Evolutionary conservation across 208 protist species (phyloP), one percentile per base, ranked within the genome.

Genomic region (Wallacemonas rigidus): DNA sequence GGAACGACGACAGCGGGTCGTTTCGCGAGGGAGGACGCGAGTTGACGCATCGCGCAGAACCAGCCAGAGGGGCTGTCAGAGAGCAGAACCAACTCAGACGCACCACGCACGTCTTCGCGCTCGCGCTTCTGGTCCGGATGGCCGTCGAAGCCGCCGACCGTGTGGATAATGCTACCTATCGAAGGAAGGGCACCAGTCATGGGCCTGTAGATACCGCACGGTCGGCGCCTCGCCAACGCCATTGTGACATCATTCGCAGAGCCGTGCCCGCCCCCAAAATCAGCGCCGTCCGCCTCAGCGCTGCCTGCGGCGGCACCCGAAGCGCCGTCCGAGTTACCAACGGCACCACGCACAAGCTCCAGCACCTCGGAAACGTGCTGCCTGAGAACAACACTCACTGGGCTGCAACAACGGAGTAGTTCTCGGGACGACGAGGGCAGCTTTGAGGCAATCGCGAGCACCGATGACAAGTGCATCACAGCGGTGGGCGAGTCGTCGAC

Each of bases 161-260:
- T 17, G 60, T 48, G 9, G 3, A 41, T 51, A 9, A 65, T 9
- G 63, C 69, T 80, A 38, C 76, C 82, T 40, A 95, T 75, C 12
- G 88, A 93, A 1, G 88, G 86, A 40, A 93, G 80, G 17, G 88
- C 86, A 26, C 91, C 91, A 3, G 91, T 95, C 91, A 95, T 93
- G 48, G 91, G 80, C 0, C 82, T 81, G 71, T 93, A 76, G 41
- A 90, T 75, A 4, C 76, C 85, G 51, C 80, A 43, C 5, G 64
- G 54, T 41, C 77, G 75, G 3, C 38, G 39, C 4, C 58, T 5
- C 17, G 63, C 2, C 35, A 44, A 1, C 51, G 3, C 9, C 38
- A 65, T 44, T n/a, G 41, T 65, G 11, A 36, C 43, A 50, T 65
- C 60, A 8, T 38, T 26, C 8, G 56, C 9, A 15, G 35, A 3